Conservation (phyloP, 352 stramenopile genomes). For the Thraustochytrium sp. region DNA sequence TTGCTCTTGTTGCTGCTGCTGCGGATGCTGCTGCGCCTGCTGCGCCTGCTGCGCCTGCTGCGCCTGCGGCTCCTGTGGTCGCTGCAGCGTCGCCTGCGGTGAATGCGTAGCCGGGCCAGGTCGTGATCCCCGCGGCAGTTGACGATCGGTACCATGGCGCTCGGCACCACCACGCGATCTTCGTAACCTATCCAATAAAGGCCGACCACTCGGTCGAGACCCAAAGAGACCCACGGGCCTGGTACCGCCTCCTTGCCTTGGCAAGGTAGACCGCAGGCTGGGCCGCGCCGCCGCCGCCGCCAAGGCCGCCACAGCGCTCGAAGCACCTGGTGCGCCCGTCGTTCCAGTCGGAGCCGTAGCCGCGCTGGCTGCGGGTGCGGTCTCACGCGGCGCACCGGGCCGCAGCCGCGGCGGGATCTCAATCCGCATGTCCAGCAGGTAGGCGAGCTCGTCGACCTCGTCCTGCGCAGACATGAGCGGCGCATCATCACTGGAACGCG, state of each 20-base stretch:
- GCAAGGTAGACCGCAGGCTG: background rate
- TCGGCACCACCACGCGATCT: background rate
- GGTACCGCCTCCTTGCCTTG: background rate
- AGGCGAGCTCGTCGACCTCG: background rate
- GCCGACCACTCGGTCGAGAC: too few species aligned
- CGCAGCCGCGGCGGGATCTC: background rate
- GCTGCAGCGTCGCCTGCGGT: too few species aligned
- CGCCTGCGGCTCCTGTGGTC: too few species aligned
- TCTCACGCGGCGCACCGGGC: too few species aligned
- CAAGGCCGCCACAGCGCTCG: too few species aligned
- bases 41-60: background rate
- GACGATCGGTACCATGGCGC: background rate
- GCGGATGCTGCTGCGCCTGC: background rate
- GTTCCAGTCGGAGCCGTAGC: background rate
- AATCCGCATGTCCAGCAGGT: background rate
- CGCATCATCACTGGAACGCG: background rate
- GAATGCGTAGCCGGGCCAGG: too few species aligned
- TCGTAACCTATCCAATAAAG: too few species aligned
- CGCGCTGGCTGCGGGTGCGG: too few species aligned
- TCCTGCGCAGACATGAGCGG: too few species aligned
- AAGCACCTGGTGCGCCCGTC: too few species aligned
- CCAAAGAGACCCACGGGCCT: too few species aligned
- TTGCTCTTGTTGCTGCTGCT: background rate
- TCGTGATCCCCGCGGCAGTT: background rate
- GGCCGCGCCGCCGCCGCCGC: too few species aligned